phyloP scores from a whole-genome alignment of 2,329 filamentous ascomycete genomes.

The Magnaporthiopsis rhizophila region DNA sequence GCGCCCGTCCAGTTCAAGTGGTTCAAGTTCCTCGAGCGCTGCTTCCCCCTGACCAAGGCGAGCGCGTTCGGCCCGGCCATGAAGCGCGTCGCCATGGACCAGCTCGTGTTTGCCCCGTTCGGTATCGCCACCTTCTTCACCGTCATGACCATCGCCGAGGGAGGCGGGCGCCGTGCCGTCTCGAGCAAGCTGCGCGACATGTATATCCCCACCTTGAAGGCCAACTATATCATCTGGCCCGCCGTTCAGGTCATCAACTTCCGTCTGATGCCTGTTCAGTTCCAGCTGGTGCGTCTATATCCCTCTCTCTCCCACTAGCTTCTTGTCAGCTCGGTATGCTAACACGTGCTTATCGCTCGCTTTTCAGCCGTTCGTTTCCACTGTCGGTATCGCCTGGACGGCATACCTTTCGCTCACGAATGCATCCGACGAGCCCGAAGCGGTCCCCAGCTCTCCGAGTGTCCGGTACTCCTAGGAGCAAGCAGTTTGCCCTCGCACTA shows the following conservation, averaged over 20 bases:
- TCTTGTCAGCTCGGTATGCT: background rate
- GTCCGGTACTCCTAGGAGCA: constrained; percentile 23
- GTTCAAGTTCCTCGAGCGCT: constrained; percentile 76
- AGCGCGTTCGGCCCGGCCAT: constrained; percentile 68
- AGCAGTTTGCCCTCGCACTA: too few species aligned
- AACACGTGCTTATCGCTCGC: background rate
- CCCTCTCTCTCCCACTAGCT: background rate
- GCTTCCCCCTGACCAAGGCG: constrained; percentile 78
- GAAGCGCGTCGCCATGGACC: constrained; percentile 87
- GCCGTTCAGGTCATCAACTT: constrained; percentile 96
- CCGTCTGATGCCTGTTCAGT: constrained; percentile 86
- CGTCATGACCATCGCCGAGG: constrained; percentile 93
- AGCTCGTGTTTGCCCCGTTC: constrained; percentile 85
- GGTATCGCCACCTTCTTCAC: constrained; percentile 86
- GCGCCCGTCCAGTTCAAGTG: constrained; percentile 91
- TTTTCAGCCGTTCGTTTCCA: constrained; percentile 83
- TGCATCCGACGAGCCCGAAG: constrained; percentile 59
- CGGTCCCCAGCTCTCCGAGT: constrained; percentile 23
- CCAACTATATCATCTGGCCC: constrained; percentile 93
- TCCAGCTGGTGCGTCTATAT: constrained; percentile 71
- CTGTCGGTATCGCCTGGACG: constrained; percentile 93
- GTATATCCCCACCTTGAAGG: constrained; percentile 88
- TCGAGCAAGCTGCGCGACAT: constrained; percentile 83
- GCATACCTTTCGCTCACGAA: constrained; percentile 92
- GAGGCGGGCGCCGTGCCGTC: constrained; percentile 74